Base-by-base conservation (phyloP, 2,329 filamentous ascomycete genomes). In the Cercospora zeae-maydis region DNA sequence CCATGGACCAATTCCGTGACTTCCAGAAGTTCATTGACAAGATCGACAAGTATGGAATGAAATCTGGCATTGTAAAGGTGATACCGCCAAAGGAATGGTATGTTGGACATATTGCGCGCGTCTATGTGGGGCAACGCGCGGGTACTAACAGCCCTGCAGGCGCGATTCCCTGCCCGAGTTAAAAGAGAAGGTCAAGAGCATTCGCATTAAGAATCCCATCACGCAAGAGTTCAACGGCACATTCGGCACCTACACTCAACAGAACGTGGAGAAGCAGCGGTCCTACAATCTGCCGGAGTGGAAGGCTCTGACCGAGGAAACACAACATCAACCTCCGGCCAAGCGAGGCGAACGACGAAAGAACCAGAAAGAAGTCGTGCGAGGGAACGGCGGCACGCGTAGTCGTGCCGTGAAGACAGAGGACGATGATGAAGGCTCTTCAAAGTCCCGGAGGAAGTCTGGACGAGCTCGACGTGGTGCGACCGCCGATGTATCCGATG, bases 141-240 rank as follows among this genome's bases (percentile, higher is more conserved):
- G 64, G 57, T 59, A 59, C 69, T 66, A 64, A 65, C 51, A 57
- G 30, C 59, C 19, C 63, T 65, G 59, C 63, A 88, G 86, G 86
- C 79, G 80, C 71, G 86, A 93, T 67, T 83, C 86, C 27, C 87
- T 95, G 37, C 90, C 91, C 14, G 81, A 85, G 37, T 85, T 97
- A 66, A 88, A 95, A 73, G 90, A 97, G 71, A 84, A 92, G 56
- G 85, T 99, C 67, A 98, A 97, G 78, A 88, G 89, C 66, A 91
- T 99, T 76, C 89, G 88, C 74, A 93, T 99, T 73, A 93, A 93
- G 77, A 96, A 99, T 69, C 95, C 95, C 3, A 98, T 99, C 75
- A 96, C 92, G 74, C 95, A 99, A 77, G 95, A 99, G 72, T 99
- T 99, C 72, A 93, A 96, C 82, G 95, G 95, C 45, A 92, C 91